Evolutionary conservation across 805 yeast genomes (phyloP).

Genomic region (Candida chauliodis): DNA sequence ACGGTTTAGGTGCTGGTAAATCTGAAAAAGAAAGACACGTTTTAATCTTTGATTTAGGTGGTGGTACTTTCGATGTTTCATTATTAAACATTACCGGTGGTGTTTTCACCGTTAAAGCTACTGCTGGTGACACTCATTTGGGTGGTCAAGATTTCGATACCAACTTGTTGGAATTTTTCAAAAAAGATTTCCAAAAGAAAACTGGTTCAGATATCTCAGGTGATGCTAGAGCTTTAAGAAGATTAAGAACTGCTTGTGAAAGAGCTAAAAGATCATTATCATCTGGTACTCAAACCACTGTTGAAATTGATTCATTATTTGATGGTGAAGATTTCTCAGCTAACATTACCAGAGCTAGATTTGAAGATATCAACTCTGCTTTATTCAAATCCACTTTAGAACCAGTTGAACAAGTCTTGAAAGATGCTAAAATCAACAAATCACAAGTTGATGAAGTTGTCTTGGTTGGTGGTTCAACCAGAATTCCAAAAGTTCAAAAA

Average conservation of each 20-base stretch:
- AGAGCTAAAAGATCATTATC: slow-evolving; percentile 51
- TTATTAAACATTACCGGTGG: slow-evolving; percentile 90
- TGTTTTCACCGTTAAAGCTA: slow-evolving; percentile 94
- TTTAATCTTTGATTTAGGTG: slow-evolving; percentile 92
- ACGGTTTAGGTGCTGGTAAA: slow-evolving; percentile 82
- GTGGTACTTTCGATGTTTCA: slow-evolving; percentile 97
- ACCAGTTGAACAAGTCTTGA: slow-evolving; percentile 49
- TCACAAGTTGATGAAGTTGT: slow-evolving; percentile 45
- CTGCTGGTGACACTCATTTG: slow-evolving; percentile 56
- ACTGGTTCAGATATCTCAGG: slow-evolving; percentile 44
- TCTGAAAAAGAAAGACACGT: slow-evolving; percentile 61
- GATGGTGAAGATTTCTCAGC: slow-evolving; percentile 50
- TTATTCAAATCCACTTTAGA: slow-evolving; percentile 49
- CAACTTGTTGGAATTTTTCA: slow-evolving; percentile 47
- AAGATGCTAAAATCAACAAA: slow-evolving; percentile 43
- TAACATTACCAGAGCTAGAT: slow-evolving; percentile 49
- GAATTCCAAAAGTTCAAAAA: slow-evolving; percentile 50
- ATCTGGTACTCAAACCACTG: slow-evolving; percentile 48
- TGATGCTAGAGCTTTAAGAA: slow-evolving; percentile 48
- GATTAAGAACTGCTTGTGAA: slow-evolving; percentile 51
- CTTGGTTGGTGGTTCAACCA: slow-evolving; percentile 51
- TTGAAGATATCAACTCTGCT: slow-evolving; percentile 48
- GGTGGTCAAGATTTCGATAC: slow-evolving; percentile 54
- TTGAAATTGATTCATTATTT: slow-evolving; percentile 47
- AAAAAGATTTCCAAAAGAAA: slow-evolving; percentile 45